Evolutionary conservation across 495 filamentous ascomycete genomes (phyloP), one percentile per base, ranked within the genome.

Genomic region (Penicillium angulare): DNA sequence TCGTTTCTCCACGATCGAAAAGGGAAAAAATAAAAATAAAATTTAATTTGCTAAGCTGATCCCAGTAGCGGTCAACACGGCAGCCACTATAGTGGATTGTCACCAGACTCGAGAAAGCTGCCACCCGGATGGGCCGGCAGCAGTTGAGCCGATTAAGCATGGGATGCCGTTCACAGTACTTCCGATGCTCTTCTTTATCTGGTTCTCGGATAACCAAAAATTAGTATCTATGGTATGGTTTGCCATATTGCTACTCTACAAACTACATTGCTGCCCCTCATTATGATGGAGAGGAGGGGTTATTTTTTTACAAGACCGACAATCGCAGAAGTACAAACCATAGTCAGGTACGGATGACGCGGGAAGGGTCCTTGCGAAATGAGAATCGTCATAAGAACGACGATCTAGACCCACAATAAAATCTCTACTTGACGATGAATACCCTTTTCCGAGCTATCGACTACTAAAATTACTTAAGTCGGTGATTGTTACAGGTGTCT

Each of bases 331-430:
- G 35, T 34, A 50, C 31, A 22, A 47, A 13, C 22, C 20, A 46
- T 43, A 21, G 44, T 34, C 55, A 62, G 49, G 55, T 24, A 62
- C 50, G 52, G 52, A 64, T 59, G 61, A 59, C 58, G 55, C 50
- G 52, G 58, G 55, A 22, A 50, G 38, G 58, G 53, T 50, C 49
- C 49, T 35, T 51, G 27, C 32, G 38, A 61, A 59, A 62, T 64
- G 55, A 59, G 55, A 33, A 62, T 62, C 61, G 61, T 62, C 61
- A 64, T 64, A 55, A 52, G 27, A 50, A 33, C 52, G 61, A 61
- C 47, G 61, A 64, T 64, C 61, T 16, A 57, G 58, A 59, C 61
- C 61, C 61, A 62, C 61, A 29, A 8, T 22, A 2, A 46, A 33
- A 34, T 34, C 36, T 45, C 50, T 3, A 26, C 32, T 53, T 29